A percentile compares a stretch with the other conserved stretches of the same genome.
Conservation (phyloP, 106 monocot genomes). For the Hemerocallis citrina region DNA sequence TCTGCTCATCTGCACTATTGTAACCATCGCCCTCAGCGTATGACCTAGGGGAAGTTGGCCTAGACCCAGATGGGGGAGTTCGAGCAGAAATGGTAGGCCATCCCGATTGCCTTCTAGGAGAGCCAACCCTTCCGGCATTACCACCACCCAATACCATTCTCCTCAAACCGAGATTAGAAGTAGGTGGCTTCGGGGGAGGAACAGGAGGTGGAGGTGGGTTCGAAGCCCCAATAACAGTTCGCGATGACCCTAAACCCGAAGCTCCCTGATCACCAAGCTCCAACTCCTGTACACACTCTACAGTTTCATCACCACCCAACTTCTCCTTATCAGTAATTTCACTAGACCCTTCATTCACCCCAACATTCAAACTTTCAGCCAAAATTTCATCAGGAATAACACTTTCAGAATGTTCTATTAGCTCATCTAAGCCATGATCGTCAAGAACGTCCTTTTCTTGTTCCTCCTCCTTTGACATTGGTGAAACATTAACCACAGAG, state of each 20-base stretch:
- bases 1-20: constrained; percentile 95
- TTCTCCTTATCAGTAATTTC: constrained; percentile 24
- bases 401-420: constrained; percentile 15
- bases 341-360: constrained; percentile 5
- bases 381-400: constrained; percentile 25
- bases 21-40: constrained; percentile 82
- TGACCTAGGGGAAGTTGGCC: constrained; percentile 82
- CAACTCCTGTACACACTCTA: constrained; percentile 6
- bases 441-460: constrained; percentile 44
- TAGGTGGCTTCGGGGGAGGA: constrained; percentile 57
- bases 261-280: background rate
- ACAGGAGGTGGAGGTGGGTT: constrained; percentile 74
- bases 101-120: constrained; percentile 47
- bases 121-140: constrained; percentile 36
- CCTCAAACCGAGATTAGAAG: constrained; percentile 15
- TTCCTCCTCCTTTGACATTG: constrained; percentile 52
- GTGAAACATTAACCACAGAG: constrained; percentile 24
- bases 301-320: constrained; percentile 14
- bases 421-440: constrained; percentile 19
- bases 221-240: constrained; percentile 34
- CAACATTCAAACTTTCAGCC: constrained; percentile 15
- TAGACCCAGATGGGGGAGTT: constrained; percentile 48
- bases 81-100: constrained; percentile 51
- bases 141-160: constrained; percentile 23
- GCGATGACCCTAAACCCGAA: constrained; percentile 22